Percentiles rank a stretch among this genome's conserved stretches.
phyloP scores from a whole-genome alignment of 306 rosid genomes.

The Cyclanthera cordifolia region DNA sequence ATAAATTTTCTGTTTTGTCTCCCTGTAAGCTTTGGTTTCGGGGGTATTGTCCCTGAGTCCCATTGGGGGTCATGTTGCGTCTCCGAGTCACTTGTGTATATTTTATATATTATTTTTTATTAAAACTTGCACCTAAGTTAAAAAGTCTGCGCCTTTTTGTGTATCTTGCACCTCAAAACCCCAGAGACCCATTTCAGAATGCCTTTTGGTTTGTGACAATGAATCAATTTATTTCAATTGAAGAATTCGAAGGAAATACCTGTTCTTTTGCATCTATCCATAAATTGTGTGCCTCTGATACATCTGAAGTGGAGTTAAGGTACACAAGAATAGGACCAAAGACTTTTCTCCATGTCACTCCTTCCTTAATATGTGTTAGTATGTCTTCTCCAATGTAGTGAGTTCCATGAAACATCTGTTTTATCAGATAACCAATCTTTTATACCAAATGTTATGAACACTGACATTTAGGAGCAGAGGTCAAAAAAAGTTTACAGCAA shows the following conservation, averaged over 20 bases:
- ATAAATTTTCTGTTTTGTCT: too few relatives aligned
- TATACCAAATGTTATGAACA: neutral
- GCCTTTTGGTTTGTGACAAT: too few relatives aligned
- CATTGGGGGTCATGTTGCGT: too few relatives aligned
- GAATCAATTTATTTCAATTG: neutral
- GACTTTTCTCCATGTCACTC: constrained; percentile 37
- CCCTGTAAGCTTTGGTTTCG: too few relatives aligned
- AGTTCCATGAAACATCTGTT: constrained; percentile 41
- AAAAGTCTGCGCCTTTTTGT: too few relatives aligned
- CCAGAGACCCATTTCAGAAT: too few relatives aligned
- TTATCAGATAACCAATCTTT: neutral
- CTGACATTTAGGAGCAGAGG: neutral
- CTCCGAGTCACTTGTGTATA: too few relatives aligned
- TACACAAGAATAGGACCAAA: constrained; percentile 34
- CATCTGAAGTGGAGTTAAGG: constrained; percentile 29
- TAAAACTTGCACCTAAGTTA: too few relatives aligned
- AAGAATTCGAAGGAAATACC: constrained; percentile 16
- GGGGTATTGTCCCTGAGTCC: too few relatives aligned
- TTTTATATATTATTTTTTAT: too few relatives aligned
- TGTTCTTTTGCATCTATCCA: constrained; percentile 34
- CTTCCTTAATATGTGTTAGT: constrained; percentile 28
- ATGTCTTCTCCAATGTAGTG: constrained; percentile 36
- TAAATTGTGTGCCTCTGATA: constrained; percentile 24
- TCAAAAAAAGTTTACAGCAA: constrained; percentile 23
- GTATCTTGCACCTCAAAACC: too few relatives aligned